Evolutionary conservation across 257 asterid genomes (phyloP).

Genomic region (Knoxia roxburghii): DNA sequence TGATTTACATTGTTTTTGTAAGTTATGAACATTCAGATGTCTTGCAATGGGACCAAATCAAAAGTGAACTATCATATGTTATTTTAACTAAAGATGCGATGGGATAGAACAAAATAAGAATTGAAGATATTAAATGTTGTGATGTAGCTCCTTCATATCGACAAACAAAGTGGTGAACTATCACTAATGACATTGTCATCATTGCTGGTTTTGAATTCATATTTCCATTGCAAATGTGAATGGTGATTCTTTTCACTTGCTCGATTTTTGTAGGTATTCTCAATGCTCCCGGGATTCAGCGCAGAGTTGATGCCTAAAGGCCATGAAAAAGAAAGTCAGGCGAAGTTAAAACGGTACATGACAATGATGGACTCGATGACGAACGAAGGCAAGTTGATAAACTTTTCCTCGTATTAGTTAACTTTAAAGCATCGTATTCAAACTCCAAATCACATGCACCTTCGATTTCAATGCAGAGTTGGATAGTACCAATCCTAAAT

Average conservation of each 20-base stretch:
- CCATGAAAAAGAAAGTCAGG: slow-evolving; percentile 85
- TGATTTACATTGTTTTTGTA: background rate
- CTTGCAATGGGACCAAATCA: background rate
- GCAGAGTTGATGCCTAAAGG: slow-evolving; percentile 95
- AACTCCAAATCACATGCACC: no score
- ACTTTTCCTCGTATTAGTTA: background rate
- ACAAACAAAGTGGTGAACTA: no score
- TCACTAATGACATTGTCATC: background rate
- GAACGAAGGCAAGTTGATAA: slow-evolving; percentile 57
- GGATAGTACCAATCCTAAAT: slow-evolving; percentile 83
- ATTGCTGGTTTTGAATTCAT: background rate
- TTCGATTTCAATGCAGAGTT: slow-evolving; percentile 45
- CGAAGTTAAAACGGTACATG: slow-evolving; percentile 87
- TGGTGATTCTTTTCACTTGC: background rate
- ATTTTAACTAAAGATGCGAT: background rate
- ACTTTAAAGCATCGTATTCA: no score
- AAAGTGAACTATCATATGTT: background rate
- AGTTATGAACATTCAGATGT: background rate
- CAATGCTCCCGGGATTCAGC: slow-evolving; percentile 96
- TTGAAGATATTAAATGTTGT: background rate
- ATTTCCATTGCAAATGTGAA: background rate
- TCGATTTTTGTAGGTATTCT: slow-evolving; percentile 55
- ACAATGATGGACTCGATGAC: slow-evolving; percentile 99
- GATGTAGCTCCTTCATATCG: no score
- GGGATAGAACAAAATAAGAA: background rate